These are phyloP conservation scores for Xylaria sp. DNA, from an alignment of 2,329 filamentous ascomycete species.

Conservation along the genomic window DNA sequence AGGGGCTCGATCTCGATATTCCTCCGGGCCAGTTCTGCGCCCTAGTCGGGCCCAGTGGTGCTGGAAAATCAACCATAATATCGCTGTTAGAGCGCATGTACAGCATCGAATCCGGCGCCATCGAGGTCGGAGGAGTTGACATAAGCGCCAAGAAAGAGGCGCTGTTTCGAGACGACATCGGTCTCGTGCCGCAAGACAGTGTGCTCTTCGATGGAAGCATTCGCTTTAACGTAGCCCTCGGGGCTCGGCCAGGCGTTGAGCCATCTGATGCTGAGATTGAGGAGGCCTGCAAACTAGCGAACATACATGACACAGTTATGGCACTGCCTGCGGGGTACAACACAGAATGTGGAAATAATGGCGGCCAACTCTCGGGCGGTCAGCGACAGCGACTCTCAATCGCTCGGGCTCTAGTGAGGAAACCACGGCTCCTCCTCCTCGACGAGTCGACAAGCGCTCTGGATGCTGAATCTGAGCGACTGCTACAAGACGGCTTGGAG, in stretches of 20 bases:
- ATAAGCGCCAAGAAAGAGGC: conserved; percentile 49
- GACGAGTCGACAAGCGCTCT: conserved; percentile 84
- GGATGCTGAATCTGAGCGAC: conserved; percentile 70
- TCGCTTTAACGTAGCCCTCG: conserved; percentile 61
- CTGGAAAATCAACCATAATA: conserved; percentile 56
- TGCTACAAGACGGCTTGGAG: conserved; percentile 71
- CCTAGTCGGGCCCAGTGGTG: conserved; percentile 53
- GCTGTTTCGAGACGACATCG: conserved; percentile 58
- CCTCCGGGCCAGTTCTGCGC: conserved; percentile 48
- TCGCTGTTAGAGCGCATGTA: conserved; percentile 61
- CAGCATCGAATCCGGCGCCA: conserved; percentile 52
- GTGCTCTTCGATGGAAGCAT: conserved; percentile 64
- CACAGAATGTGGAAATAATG: conserved; percentile 72
- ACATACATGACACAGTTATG: conserved; percentile 72
- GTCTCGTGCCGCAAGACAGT: conserved; percentile 63
- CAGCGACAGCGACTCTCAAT: conserved; percentile 81
- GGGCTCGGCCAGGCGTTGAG: conserved; percentile 58
- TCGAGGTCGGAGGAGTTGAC: conserved; percentile 58
- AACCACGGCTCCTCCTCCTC: conserved; percentile 74
- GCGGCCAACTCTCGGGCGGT: conserved; percentile 76
- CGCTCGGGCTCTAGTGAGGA: conserved; percentile 74
- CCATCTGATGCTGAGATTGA: conserved; percentile 66
- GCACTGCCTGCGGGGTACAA: conserved; percentile 69
- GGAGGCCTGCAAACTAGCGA: conserved; percentile 69
- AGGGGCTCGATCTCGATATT: conserved; percentile 46